phyloP scores from a whole-genome alignment of 2,329 filamentous ascomycete species.

The Knoxdaviesia capensis region DNA sequence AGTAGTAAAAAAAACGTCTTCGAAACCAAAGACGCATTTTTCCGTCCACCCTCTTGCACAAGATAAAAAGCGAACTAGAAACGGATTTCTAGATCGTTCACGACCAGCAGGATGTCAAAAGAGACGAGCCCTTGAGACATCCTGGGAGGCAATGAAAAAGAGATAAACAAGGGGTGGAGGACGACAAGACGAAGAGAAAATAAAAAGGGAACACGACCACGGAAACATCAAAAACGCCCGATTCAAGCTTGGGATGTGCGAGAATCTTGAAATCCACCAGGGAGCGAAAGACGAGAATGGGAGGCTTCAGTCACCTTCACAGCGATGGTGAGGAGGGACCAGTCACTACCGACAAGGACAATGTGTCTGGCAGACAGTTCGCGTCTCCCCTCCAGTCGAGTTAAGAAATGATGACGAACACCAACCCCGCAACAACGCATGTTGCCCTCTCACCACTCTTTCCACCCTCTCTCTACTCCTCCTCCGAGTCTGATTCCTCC shows the following conservation, averaged over 20 bases:
- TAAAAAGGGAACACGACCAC: not conserved
- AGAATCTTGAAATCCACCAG: no score
- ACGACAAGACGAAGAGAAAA: not conserved
- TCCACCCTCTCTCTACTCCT: conserved; percentile 17
- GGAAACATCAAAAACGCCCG: not conserved
- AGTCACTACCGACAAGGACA: not conserved
- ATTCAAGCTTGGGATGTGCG: no score
- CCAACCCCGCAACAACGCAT: not conserved
- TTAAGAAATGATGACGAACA: not conserved
- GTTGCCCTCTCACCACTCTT: not conserved
- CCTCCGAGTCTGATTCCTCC: conserved; percentile 26
- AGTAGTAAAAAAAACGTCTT: no score
- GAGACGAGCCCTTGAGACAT: no score
- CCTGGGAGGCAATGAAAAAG: no score
- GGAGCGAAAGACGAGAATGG: not conserved
- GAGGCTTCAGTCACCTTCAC: not conserved
- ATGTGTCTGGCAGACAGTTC: no score
- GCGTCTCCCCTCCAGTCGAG: not conserved
- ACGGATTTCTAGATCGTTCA: no score
- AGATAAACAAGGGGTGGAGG: not conserved
- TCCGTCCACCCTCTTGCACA: no score
- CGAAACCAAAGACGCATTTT: no score
- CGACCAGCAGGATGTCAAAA: no score
- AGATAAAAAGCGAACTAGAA: no score
- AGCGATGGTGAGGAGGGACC: not conserved